phyloP scores from a whole-genome alignment of 257 asterid species.

The Fraxinus pennsylvanica region DNA sequence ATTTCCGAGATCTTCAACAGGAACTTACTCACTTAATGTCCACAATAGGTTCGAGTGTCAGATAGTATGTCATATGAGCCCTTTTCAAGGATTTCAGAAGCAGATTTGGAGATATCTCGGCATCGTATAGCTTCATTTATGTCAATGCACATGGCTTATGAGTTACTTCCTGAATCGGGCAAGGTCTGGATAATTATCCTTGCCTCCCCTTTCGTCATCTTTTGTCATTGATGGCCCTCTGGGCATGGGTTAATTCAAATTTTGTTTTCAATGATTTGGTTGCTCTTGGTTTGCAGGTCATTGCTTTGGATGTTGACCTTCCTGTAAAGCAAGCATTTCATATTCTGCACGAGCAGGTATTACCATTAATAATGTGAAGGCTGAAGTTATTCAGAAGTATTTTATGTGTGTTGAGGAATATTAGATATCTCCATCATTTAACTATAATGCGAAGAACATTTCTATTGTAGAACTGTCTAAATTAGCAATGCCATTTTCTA shows the following conservation, averaged over 20 bases:
- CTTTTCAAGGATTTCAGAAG: slow-evolving; percentile 63
- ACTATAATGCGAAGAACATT: neutral
- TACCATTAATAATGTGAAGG: slow-evolving; percentile 19
- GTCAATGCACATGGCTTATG: slow-evolving; percentile 78
- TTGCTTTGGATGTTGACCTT: slow-evolving; percentile 85
- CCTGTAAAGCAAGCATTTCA: slow-evolving; percentile 97
- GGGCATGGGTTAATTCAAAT: slow-evolving; percentile 4
- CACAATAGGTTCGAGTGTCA: slow-evolving; percentile 66
- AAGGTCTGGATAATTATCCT: slow-evolving; percentile 50
- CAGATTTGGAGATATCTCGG: slow-evolving; percentile 74
- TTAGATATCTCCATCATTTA: neutral
- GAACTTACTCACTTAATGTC: neutral
- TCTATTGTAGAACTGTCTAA: slow-evolving; percentile 8
- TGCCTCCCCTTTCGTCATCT: neutral
- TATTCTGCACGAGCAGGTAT: slow-evolving; percentile 95
- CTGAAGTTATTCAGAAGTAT: neutral
- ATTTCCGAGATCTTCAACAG: too few relatives aligned
- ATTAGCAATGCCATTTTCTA: slow-evolving; percentile 1
- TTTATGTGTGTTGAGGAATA: slow-evolving; percentile 4
- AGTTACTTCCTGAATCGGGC: slow-evolving; percentile 93
- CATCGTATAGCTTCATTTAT: slow-evolving; percentile 67
- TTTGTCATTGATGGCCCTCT: slow-evolving; percentile 1
- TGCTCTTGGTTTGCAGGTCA: slow-evolving; percentile 49
- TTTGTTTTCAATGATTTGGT: slow-evolving; percentile 20
- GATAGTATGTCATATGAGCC: slow-evolving; percentile 58